Percentiles rank a stretch among this genome's conserved stretches.
Conservation (phyloP, 2,329 filamentous ascomycete species). For the Aspergillus sp. region DNA sequence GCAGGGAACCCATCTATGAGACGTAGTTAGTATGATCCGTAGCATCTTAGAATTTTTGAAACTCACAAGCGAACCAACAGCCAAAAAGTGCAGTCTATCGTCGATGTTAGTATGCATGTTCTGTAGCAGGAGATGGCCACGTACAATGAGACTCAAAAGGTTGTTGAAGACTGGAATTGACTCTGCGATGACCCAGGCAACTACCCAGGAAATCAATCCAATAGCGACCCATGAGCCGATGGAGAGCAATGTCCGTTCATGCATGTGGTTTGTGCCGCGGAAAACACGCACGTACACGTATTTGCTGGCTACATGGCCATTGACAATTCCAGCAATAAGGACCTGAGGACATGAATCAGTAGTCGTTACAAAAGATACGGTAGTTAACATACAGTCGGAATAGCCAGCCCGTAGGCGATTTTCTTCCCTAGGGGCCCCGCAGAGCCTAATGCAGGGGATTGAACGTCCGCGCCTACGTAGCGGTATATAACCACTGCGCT, state of each 20-base stretch:
- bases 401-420: constrained; percentile 66
- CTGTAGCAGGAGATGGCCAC: neutral
- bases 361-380: neutral
- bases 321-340: constrained; percentile 68
- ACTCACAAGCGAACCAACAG: constrained; percentile 63
- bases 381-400: constrained; percentile 55
- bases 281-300: constrained; percentile 67
- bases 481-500: constrained; percentile 69
- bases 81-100: constrained; percentile 57
- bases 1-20: constrained; percentile 43
- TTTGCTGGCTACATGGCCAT: constrained; percentile 66
- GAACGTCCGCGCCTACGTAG: constrained; percentile 62
- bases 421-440: constrained; percentile 59
- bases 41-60: neutral
- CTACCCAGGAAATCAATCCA: constrained; percentile 56
- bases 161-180: constrained; percentile 69
- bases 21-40: constrained; percentile 6
- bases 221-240: constrained; percentile 62
- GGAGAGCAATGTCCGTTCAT: constrained; percentile 50
- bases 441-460: constrained; percentile 66
- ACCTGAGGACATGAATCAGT: constrained; percentile 44
- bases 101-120: constrained; percentile 19
- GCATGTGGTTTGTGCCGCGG: constrained; percentile 57
- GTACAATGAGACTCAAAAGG: constrained; percentile 61
- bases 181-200: constrained; percentile 68